A percentile compares a stretch with the other conserved stretches of the same genome.
Conservation (phyloP, 192 early-diverging fungal genomes). For the Backusella parvicylindrica region DNA sequence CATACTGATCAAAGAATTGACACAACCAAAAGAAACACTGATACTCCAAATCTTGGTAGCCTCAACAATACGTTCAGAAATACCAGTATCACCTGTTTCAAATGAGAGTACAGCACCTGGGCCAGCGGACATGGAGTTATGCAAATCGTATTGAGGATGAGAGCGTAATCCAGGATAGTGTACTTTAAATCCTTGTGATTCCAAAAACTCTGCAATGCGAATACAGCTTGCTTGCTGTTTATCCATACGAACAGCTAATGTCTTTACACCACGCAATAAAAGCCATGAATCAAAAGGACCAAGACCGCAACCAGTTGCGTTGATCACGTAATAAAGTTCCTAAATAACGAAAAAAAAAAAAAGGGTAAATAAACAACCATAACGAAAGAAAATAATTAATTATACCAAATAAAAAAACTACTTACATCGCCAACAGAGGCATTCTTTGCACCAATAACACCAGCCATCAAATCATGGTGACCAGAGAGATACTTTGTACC, state of each 20-base stretch:
- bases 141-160: conserved; percentile 84
- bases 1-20: conserved; percentile 98
- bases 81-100: conserved; percentile 80
- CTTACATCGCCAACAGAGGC: conserved; percentile 71
- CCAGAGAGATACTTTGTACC: conserved; percentile 97
- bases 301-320: conserved; percentile 88
- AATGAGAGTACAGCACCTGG: conserved; percentile 95
- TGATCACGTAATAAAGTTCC: conserved; percentile 91
- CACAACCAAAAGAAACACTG: conserved; percentile 96
- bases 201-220: conserved; percentile 78
- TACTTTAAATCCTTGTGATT: conserved; percentile 78
- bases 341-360: conserved; percentile 28
- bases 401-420: background rate
- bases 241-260: conserved; percentile 94
- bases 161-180: conserved; percentile 82
- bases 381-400: background rate
- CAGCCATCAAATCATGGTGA: conserved; percentile 99
- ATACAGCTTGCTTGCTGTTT: conserved; percentile 83
- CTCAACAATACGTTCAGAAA: conserved; percentile 82
- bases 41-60: conserved; percentile 83
- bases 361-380: background rate
- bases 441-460: conserved; percentile 80
- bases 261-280: conserved; percentile 91
- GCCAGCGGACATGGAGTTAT: conserved; percentile 73
- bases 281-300: conserved; percentile 93